These are phyloP conservation scores for Filobasidium floriforme DNA, from an alignment of 768 basidiomycete species.

Conservation along the genomic window DNA sequence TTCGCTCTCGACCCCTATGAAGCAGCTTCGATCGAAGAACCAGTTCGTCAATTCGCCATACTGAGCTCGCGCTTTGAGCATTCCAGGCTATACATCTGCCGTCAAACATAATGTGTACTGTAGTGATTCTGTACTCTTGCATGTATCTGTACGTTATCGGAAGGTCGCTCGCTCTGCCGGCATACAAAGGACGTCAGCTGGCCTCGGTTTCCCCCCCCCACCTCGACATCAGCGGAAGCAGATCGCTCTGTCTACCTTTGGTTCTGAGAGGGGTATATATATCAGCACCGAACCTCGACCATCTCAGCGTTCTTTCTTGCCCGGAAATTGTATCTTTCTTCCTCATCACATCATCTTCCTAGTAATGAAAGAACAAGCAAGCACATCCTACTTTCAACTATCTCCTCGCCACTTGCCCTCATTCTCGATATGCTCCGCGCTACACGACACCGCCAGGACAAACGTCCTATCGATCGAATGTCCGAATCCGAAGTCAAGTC, in stretches of 20 bases:
- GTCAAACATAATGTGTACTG: neutral
- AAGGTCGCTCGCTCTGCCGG: no score
- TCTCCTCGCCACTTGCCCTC: neutral
- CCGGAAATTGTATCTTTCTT: neutral
- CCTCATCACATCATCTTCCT: neutral
- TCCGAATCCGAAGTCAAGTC: conserved; percentile 9
- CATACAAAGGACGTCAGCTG: neutral
- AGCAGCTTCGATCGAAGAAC: conserved; percentile 32
- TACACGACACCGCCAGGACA: neutral
- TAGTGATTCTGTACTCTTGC: neutral
- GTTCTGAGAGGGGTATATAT: neutral
- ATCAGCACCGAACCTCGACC: neutral
- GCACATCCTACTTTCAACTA: neutral
- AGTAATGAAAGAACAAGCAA: conserved; percentile 1
- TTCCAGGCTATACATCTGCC: neutral
- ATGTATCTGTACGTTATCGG: no score
- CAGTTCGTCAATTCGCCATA: conserved; percentile 40
- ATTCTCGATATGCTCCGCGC: neutral
- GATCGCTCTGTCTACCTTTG: neutral
- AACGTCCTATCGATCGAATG: conserved; percentile 2
- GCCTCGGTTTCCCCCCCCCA: neutral
- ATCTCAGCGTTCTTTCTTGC: neutral
- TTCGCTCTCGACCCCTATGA: conserved; percentile 29
- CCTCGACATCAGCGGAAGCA: conserved; percentile 4
- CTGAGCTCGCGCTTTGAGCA: conserved; percentile 6